Conservation (phyloP, 2,329 filamentous ascomycete species). For the Purpureocillium lavendulum region DNA sequence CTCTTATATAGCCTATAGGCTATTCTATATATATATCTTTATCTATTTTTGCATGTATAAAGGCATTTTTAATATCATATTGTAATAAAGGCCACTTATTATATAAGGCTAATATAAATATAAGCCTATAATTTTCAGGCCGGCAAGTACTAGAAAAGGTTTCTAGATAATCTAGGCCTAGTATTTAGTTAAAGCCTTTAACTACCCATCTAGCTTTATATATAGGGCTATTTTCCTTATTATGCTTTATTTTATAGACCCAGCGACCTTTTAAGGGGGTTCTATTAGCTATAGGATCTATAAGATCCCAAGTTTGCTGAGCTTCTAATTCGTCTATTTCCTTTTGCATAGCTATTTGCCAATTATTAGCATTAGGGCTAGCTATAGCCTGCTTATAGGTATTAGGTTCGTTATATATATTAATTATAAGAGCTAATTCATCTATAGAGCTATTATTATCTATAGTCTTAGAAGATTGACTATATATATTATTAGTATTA, state of each 20-base stretch:
- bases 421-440: not conserved
- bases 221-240: conserved; percentile 5
- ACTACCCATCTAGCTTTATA: not conserved
- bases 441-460: not conserved
- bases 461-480: not conserved
- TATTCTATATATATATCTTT: conserved; percentile 6
- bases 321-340: conserved; percentile 1
- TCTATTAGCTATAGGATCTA: not conserved
- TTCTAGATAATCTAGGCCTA: conserved; percentile 6
- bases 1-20: not conserved
- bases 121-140: conserved; percentile 3
- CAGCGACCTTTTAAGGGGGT: not conserved
- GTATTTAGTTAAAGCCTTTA: not conserved
- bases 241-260: conserved; percentile 5
- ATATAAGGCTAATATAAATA: conserved; percentile 1
- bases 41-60: conserved; percentile 6
- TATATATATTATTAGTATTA: conserved; percentile 1
- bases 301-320: not conserved
- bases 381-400: not conserved
- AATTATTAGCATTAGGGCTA: not conserved
- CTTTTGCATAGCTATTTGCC: not conserved
- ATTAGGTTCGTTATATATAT: conserved; percentile 1
- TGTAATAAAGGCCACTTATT: conserved; percentile 4
- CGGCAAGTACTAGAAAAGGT: conserved; percentile 5
- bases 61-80: conserved; percentile 7